phyloP scores from a whole-genome alignment of 106 monocot genomes.

The Xerophyta viscosa region DNA sequence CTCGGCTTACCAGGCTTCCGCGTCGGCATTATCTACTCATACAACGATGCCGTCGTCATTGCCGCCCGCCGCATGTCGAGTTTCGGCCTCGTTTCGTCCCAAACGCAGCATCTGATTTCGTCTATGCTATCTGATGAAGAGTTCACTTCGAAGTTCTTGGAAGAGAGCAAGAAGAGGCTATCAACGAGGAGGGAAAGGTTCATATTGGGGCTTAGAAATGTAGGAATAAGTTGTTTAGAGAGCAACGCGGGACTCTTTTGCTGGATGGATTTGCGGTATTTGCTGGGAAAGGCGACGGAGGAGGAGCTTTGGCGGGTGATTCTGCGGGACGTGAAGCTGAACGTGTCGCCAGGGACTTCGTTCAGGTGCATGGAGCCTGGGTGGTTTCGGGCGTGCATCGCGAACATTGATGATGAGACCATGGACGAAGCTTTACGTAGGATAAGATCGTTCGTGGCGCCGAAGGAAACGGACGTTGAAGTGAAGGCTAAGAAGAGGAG shows the following conservation, averaged over 20 bases:
- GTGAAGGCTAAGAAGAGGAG: conserved; percentile 21
- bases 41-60: conserved; percentile 50
- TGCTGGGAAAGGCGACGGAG: conserved; percentile 43
- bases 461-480: background rate
- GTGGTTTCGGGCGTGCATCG: conserved; percentile 78
- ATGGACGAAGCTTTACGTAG: conserved; percentile 39
- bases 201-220: conserved; percentile 14
- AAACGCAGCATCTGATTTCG: conserved; percentile 52
- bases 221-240: conserved; percentile 34
- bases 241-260: conserved; percentile 60
- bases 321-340: conserved; percentile 51
- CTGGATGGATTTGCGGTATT: conserved; percentile 57
- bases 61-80: conserved; percentile 60
- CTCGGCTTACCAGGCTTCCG: conserved; percentile 70
- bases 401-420: conserved; percentile 62
- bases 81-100: conserved; percentile 67
- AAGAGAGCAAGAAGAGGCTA: conserved; percentile 23
- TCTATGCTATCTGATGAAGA: conserved; percentile 40
- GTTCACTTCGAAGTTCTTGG: conserved; percentile 31
- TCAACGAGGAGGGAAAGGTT: conserved; percentile 22
- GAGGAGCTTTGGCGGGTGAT: conserved; percentile 45
- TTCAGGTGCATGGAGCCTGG: conserved; percentile 63
- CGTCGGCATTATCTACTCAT: conserved; percentile 66
- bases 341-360: conserved; percentile 65
- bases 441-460: conserved; percentile 31